These are phyloP conservation scores for Penicillium sp. DNA, from an alignment of 2,329 filamentous ascomycete species.

Conservation along the genomic window DNA sequence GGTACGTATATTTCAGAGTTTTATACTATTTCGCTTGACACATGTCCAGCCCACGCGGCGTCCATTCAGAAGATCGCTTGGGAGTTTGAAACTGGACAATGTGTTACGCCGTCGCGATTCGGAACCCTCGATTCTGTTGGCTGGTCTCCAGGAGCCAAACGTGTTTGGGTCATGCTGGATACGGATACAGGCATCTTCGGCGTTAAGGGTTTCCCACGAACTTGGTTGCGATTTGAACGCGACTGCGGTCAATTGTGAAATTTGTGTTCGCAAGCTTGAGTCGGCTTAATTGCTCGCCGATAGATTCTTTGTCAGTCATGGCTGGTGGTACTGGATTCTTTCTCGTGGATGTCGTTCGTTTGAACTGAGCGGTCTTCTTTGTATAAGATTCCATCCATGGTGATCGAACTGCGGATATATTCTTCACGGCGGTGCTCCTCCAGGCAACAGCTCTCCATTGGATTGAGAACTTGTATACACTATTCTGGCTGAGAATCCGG, in stretches of 20 bases:
- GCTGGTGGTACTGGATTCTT: conserved; percentile 12
- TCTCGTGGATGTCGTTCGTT: background rate
- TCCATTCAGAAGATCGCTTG: background rate
- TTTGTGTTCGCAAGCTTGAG: conserved; percentile 12
- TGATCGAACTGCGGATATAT: conserved; percentile 3
- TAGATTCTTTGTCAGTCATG: conserved; percentile 4
- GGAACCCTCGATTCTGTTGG: background rate
- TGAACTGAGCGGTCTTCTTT: background rate
- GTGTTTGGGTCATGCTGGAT: background rate
- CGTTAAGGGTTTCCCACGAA: background rate
- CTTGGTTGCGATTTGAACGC: background rate
- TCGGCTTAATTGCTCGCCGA: conserved; percentile 21
- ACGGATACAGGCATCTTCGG: background rate
- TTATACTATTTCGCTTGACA: background rate
- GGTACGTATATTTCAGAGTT: background rate
- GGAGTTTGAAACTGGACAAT: conserved; percentile 9
- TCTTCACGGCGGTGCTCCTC: background rate
- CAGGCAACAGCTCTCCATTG: too few relatives aligned
- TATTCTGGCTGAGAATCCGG: too few relatives aligned
- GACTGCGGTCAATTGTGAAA: background rate
- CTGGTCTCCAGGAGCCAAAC: background rate
- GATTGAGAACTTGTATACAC: background rate
- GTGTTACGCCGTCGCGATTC: conserved; percentile 4
- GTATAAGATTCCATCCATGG: background rate
- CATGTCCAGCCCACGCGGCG: conserved; percentile 1